Percentiles rank a stretch among this genome's conserved stretches.
Evolutionary conservation across 2,329 filamentous ascomycete species (phyloP).

Genomic region (Stenocarpella maydis): DNA sequence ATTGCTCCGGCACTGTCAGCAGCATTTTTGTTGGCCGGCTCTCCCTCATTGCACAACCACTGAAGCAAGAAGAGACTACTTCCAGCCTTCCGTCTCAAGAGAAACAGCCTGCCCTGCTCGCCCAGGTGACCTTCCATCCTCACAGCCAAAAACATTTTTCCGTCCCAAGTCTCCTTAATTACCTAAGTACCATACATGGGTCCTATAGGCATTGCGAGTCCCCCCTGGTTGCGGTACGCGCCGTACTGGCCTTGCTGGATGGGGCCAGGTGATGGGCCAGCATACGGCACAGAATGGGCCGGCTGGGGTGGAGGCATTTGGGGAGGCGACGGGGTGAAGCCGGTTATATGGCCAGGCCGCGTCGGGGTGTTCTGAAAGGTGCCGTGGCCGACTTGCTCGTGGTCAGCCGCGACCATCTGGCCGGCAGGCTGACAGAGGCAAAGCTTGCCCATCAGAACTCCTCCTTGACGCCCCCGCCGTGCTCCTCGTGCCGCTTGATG

Average conservation of each 20-base stretch:
- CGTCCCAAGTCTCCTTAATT: neutral
- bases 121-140: neutral
- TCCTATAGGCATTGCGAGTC: neutral
- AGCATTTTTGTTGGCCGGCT: neutral
- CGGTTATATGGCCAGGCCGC: neutral
- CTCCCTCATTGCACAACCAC: neutral
- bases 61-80: neutral
- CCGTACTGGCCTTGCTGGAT: neutral
- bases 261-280: neutral
- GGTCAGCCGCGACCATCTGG: neutral
- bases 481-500: neutral
- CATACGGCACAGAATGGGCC: neutral
- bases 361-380: neutral
- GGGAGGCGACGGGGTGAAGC: neutral
- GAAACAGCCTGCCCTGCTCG: neutral
- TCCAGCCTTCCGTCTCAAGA: neutral
- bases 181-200: neutral
- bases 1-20: neutral
- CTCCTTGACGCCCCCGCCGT: neutral
- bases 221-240: neutral
- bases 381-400: neutral
- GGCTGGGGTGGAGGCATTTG: neutral
- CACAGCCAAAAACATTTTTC: neutral
- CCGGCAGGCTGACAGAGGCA: neutral
- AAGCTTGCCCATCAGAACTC: neutral